Conservation (phyloP, 1,284 basidiomycete genomes). For the Wallemia mellicola region DNA sequence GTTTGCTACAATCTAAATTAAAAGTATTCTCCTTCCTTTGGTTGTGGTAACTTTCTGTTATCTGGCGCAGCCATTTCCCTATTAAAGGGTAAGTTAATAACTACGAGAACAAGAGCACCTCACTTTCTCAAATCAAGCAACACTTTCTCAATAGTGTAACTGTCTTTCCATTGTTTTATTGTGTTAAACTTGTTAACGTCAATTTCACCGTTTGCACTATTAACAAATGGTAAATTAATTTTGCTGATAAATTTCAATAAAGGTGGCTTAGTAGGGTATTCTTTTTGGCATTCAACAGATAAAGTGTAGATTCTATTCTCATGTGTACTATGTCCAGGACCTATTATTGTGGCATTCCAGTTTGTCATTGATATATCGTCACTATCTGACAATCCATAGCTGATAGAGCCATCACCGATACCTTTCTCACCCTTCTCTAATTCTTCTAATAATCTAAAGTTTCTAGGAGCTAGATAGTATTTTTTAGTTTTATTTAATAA, state of each 20-base stretch:
- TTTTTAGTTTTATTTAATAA: neutral
- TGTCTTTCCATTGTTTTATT: slow-evolving; percentile 39
- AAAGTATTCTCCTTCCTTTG: slow-evolving; percentile 54
- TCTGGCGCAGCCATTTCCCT: slow-evolving; percentile 81
- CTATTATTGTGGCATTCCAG: slow-evolving; percentile 98
- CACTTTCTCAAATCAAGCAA: slow-evolving; percentile 72
- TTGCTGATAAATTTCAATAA: slow-evolving; percentile 56
- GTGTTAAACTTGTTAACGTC: slow-evolving; percentile 37
- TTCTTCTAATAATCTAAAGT: slow-evolving; percentile 86
- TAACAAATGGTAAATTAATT: slow-evolving; percentile 85
- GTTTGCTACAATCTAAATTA: slow-evolving; percentile 9
- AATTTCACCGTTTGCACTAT: slow-evolving; percentile 21
- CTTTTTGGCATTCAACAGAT: slow-evolving; percentile 53
- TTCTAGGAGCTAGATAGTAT: slow-evolving; percentile 45
- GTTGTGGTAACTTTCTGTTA: slow-evolving; percentile 84
- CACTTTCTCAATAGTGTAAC: slow-evolving; percentile 50
- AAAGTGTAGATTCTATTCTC: slow-evolving; percentile 96
- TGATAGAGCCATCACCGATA: slow-evolving; percentile 88
- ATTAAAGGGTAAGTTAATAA: slow-evolving; percentile 2
- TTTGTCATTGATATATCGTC: slow-evolving; percentile 89
- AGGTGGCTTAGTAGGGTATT: slow-evolving; percentile 56
- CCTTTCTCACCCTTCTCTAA: slow-evolving; percentile 99
- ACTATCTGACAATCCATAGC: slow-evolving; percentile 69
- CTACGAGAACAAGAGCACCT: slow-evolving; percentile 12
- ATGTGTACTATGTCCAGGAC: slow-evolving; percentile 81